Conservation (phyloP, 805 yeast genomes). For the Torulaspora maleeae region DNA sequence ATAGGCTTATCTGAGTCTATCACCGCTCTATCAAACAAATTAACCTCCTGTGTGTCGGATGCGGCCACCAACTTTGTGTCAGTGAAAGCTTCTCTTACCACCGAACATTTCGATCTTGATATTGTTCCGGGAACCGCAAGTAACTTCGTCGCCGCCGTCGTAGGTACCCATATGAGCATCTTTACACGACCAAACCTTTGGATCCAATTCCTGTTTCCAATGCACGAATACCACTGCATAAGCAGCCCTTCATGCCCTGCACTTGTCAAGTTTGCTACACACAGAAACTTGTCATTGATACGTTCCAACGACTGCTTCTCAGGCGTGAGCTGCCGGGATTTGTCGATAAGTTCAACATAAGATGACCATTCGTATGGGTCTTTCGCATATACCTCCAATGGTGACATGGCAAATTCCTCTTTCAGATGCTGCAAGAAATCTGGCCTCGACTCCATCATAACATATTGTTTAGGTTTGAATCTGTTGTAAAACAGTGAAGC, state of each 20-base stretch:
- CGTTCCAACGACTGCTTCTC: slow-evolving; percentile 35
- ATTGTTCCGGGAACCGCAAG: slow-evolving; percentile 50
- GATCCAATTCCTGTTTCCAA: slow-evolving; percentile 68
- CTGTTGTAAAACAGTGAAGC: slow-evolving; percentile 57
- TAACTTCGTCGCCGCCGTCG: slow-evolving; percentile 56
- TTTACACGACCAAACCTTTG: slow-evolving; percentile 68
- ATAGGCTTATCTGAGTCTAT: slow-evolving; percentile 32
- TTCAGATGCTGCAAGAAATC: slow-evolving; percentile 13
- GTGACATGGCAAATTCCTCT: slow-evolving; percentile 13
- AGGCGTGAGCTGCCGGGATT: slow-evolving; percentile 43
- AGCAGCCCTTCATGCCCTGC: slow-evolving; percentile 58
- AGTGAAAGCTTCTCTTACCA: slow-evolving; percentile 60
- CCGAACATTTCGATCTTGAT: slow-evolving; percentile 56
- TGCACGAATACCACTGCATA: slow-evolving; percentile 70
- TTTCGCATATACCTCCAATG: slow-evolving; percentile 33
- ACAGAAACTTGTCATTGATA: slow-evolving; percentile 51
- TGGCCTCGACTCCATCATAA: slow-evolving; percentile 52
- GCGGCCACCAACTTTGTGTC: slow-evolving; percentile 55
- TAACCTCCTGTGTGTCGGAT: slow-evolving; percentile 21
- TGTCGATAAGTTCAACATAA: slow-evolving; percentile 45
- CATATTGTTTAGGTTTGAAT: slow-evolving; percentile 58
- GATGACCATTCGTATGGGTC: slow-evolving; percentile 72
- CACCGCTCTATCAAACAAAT: slow-evolving; percentile 18
- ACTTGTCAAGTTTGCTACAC: slow-evolving; percentile 55
- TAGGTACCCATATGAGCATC: slow-evolving; percentile 65